phyloP scores from a whole-genome alignment of 345 rosid species.

The Lumnitzera racemosa region DNA sequence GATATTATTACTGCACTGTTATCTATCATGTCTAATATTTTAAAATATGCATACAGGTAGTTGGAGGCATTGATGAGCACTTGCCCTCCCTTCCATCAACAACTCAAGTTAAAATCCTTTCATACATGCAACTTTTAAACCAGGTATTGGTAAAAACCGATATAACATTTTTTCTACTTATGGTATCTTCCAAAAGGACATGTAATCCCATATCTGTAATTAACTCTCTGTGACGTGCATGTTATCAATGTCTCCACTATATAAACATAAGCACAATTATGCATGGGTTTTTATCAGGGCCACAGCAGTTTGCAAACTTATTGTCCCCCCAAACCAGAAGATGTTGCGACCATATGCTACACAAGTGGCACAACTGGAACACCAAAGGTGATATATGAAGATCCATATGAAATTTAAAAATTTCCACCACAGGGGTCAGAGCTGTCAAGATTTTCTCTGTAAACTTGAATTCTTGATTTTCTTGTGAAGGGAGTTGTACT shows the following conservation, averaged over 20 bases:
- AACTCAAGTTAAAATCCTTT: conserved; percentile 45
- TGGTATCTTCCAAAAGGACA: not conserved
- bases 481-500: conserved; percentile 62
- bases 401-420: not conserved
- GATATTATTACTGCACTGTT: not conserved
- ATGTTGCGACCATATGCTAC: conserved; percentile 90
- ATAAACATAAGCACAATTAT: conserved; percentile 7
- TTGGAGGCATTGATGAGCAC: conserved; percentile 66
- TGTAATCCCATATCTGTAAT: not conserved
- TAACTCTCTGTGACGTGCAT: not conserved
- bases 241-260: not conserved
- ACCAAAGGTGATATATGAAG: conserved; percentile 54
- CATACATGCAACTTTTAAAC: conserved; percentile 50
- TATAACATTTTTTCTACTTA: not conserved
- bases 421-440: too few species aligned
- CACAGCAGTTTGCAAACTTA: conserved; percentile 56
- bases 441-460: not conserved
- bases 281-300: conserved; percentile 51
- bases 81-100: conserved; percentile 61
- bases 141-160: conserved; percentile 32
- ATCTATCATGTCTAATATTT: conserved; percentile 8
- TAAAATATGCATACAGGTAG: conserved; percentile 37
- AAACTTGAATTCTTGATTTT: conserved; percentile 2
- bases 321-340: conserved; percentile 69
- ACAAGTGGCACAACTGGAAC: conserved; percentile 98